Base-by-base conservation (phyloP, 208 protist genomes). In the Acanthamoeba lenticulata region DNA sequence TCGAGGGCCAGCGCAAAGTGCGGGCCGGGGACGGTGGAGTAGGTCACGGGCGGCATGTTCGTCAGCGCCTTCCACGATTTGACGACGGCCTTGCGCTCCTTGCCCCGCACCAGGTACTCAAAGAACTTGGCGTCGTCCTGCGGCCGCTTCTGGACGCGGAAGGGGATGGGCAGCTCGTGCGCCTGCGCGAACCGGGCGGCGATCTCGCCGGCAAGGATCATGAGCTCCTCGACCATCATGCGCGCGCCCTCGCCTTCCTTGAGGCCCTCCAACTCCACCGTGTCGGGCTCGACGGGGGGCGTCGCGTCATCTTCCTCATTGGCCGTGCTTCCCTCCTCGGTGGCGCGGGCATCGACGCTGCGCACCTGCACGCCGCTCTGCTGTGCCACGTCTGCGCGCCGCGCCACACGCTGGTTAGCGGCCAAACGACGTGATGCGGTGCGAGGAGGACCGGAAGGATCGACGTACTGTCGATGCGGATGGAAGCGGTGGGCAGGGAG, bases 161-260 rank as follows among this genome's bases (percentile, higher is more conserved):
- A 91, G 52, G 85, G 85, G 2, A 91, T 47, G 11, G 85, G 38
- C 34, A 91, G 5, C 3, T 11, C 55, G 17, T 34, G 19, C 7
- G 4, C 42, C 13, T 40, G n/a, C 21, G 85, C 85, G 38, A 91
- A 91, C 34, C 3, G 65, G 55, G 44, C 85, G 4, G 85, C 85
- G 47, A 91, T 29, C n/a, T 91, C 85, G 36, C 85, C 85, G 17
- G 85, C 47, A 13, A 91, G 57, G 9, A 91, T 62, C 85, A 91
- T 91, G 29, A 91, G 29, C 85, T 91, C 85, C 85, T 91, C 85
- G 15, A 91, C 85, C 47, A 91, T 62, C 57, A 91, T 91, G 38
- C 77, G 77, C 38, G 77, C 77, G 29, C 77, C 77, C 45, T 38
- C 1, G 77, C 45, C 57, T 27, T 86, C 77, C 27, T 57, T 38